These are phyloP conservation scores for Gossypium gossypioides DNA, from an alignment of 441 rosid species.

Conservation along the genomic window DNA sequence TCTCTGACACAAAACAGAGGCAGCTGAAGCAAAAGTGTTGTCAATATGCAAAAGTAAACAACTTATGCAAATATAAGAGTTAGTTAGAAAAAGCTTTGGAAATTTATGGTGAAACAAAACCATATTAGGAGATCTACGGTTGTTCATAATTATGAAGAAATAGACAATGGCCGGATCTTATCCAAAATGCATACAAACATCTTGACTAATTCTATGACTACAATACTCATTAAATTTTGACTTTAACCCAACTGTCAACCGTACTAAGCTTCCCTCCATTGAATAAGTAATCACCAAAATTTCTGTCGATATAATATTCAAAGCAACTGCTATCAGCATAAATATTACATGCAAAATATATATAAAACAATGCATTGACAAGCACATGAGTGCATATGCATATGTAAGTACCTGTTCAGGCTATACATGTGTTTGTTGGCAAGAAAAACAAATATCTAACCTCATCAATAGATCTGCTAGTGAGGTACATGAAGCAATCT, in stretches of 20 bases:
- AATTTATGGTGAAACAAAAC: background rate
- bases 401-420: background rate
- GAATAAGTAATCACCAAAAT: background rate
- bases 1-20: background rate
- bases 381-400: background rate
- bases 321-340: background rate
- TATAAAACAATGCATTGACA: background rate
- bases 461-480: slow-evolving; percentile 63
- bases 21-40: background rate
- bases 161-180: no score
- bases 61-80: background rate
- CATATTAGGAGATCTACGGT: background rate
- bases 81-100: background rate
- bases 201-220: background rate
- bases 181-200: background rate
- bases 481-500: slow-evolving; percentile 67
- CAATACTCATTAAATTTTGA: background rate
- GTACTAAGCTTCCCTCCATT: background rate
- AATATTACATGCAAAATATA: background rate
- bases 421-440: background rate
- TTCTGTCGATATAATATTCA: background rate
- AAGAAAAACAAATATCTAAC: slow-evolving; percentile 28
- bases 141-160: no score
- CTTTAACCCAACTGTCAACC: background rate
- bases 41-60: background rate